These are phyloP conservation scores for Aspergillus ellipticus DNA, from an alignment of 495 filamentous ascomycete species.

Conservation along the genomic window DNA sequence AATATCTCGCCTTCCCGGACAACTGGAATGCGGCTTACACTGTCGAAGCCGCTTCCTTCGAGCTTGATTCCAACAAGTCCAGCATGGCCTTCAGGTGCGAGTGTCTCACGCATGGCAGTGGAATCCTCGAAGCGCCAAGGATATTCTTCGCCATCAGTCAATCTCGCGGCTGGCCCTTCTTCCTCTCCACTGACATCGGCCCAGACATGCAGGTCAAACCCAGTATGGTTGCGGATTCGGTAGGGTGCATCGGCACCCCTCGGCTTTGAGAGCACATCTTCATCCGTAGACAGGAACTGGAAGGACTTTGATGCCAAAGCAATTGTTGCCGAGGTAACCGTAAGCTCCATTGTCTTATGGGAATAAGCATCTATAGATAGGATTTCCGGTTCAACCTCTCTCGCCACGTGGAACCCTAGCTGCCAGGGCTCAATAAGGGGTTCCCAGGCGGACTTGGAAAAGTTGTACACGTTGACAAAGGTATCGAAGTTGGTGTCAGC, in stretches of 20 bases:
- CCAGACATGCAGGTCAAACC: slow-evolving; percentile 83
- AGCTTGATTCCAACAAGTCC: slow-evolving; percentile 77
- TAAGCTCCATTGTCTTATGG: slow-evolving; percentile 84
- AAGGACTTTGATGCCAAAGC: slow-evolving; percentile 88
- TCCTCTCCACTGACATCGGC: slow-evolving; percentile 63
- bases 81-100: slow-evolving; percentile 74
- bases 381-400: slow-evolving; percentile 67
- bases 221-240: slow-evolving; percentile 89
- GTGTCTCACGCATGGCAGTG: slow-evolving; percentile 85
- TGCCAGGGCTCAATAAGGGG: slow-evolving; percentile 96
- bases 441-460: slow-evolving; percentile 98
- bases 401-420: slow-evolving; percentile 83
- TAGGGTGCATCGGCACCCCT: slow-evolving; percentile 90
- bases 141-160: slow-evolving; percentile 83
- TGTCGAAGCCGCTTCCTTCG: slow-evolving; percentile 91
- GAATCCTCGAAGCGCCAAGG: slow-evolving; percentile 97
- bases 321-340: slow-evolving; percentile 89
- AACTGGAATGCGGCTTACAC: slow-evolving; percentile 79
- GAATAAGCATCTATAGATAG: slow-evolving; percentile 83
- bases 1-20: slow-evolving; percentile 90
- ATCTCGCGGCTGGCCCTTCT: slow-evolving; percentile 66
- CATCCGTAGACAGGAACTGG: slow-evolving; percentile 80
- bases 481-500: slow-evolving; percentile 87
- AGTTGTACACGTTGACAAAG: slow-evolving; percentile 96
- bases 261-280: slow-evolving; percentile 93